Base-by-base conservation (phyloP, 331 rosid species). In the Quercus phellos region DNA sequence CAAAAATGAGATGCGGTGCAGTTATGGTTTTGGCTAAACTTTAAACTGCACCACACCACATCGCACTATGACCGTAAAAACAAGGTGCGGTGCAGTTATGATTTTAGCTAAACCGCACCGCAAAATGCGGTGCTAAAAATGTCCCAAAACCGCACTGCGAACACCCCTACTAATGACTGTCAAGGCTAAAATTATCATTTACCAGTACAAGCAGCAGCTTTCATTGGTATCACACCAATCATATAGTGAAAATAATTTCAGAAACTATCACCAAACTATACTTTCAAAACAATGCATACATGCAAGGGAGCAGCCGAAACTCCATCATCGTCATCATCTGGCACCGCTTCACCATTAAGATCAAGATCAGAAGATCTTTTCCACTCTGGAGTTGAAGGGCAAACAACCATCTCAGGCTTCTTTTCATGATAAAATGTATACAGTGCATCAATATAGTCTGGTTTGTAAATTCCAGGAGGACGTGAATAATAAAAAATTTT, bases 391-490 rank as follows among this genome's bases (percentile, higher is more conserved):
- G 96, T 94, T 38, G 90, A 53, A 51, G 98, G 98, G 79, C 94
- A 94, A 74, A 82, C 87, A 79, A 86, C 70, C 73, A 72, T 78
- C 78, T 94, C 97, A 54, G 96, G 96, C 84, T 79, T 92, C 72
- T 77, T 90, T 87, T 94, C 98, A 79, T 94, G 97, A 84, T 92
- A 92, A 81, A 94, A 94, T 24, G 86, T 43, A 75, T 94, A 94
- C 30, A 94, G 77, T 0, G 92, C 94, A 78, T 92, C 96, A 78
- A 92, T 83, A 59, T 94, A 94, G 72, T 94, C 97, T 5, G 97
- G 93, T 84, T 94, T 94, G 82, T 94, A 94, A 73, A 94, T 94
- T 83, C 98, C 98, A 0, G 98, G 98, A 84, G 98, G 94, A 24
- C 98, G 97, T 74, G 90, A 94, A 2, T 92, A 90, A 26, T 94